Evolutionary conservation across 768 basidiomycete genomes (phyloP).

Genomic region (Boletus rex-veris): DNA sequence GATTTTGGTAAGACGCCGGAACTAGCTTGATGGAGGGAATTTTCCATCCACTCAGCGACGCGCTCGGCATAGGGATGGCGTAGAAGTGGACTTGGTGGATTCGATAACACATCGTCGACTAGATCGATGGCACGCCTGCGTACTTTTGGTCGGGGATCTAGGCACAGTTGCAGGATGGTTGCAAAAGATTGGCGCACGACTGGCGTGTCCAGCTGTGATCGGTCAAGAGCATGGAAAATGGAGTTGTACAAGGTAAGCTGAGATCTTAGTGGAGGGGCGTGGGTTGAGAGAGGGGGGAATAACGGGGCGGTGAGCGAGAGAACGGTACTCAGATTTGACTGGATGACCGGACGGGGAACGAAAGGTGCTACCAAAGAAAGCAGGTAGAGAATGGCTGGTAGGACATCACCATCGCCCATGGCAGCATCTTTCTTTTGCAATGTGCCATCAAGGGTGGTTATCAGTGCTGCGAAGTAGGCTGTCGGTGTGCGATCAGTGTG

Average conservation of each 20-base stretch:
- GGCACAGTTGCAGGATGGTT: slow-evolving; percentile 73
- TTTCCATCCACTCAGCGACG: slow-evolving; percentile 76
- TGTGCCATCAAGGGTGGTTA: slow-evolving; percentile 79
- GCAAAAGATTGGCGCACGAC: slow-evolving; percentile 80
- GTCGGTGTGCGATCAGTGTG: slow-evolving; percentile 67
- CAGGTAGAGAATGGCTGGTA: slow-evolving; percentile 34
- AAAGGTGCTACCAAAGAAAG: slow-evolving; percentile 36
- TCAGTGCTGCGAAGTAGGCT: slow-evolving; percentile 91
- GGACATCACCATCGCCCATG: slow-evolving; percentile 67
- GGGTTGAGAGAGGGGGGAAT: slow-evolving; percentile 59
- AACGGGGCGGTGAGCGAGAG: slow-evolving; percentile 75
- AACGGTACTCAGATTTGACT: slow-evolving; percentile 67
- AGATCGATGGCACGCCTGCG: slow-evolving; percentile 87
- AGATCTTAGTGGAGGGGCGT: slow-evolving; percentile 83
- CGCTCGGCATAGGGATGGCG: slow-evolving; percentile 84
- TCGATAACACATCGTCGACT: slow-evolving; percentile 69
- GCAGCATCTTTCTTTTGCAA: slow-evolving; percentile 56
- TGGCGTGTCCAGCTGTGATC: slow-evolving; percentile 62
- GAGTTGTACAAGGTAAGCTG: slow-evolving; percentile 74
- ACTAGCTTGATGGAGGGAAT: slow-evolving; percentile 61
- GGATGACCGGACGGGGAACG: slow-evolving; percentile 77
- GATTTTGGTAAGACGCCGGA: slow-evolving; percentile 57
- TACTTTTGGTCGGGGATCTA: slow-evolving; percentile 92
- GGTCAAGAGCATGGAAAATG: slow-evolving; percentile 67
- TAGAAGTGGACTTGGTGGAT: slow-evolving; percentile 72